Evolutionary conservation across 371 early-diverging fungal species (phyloP).

Genomic region (Cokeromyces recurvatus): DNA sequence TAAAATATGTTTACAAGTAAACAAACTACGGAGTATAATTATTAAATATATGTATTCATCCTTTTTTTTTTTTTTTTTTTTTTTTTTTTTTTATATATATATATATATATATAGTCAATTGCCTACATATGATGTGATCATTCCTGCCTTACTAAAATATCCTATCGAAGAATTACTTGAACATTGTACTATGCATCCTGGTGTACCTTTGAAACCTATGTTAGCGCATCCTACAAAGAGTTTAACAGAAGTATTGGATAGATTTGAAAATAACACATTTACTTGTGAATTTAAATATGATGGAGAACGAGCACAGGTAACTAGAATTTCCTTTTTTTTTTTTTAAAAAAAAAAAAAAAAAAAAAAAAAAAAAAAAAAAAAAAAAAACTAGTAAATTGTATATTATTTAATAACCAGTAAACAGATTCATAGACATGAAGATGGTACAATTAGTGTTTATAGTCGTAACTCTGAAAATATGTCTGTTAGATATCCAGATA

Average conservation of each 20-base stretch:
- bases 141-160: conserved; percentile 78
- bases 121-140: conserved; percentile 87
- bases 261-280: conserved; percentile 89
- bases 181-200: conserved; percentile 87
- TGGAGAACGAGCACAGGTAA: conserved; percentile 98
- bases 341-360: too few relatives aligned
- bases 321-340: too few relatives aligned
- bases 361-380: too few relatives aligned
- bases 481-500: conserved; percentile 94
- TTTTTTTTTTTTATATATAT: background rate
- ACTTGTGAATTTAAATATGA: conserved; percentile 99
- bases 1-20: conserved; percentile 92
- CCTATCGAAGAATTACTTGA: conserved; percentile 64
- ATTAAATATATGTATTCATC: too few relatives aligned
- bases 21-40: background rate
- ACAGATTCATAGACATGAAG: conserved; percentile 75
- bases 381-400: too few relatives aligned
- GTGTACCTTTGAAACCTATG: conserved; percentile 99
- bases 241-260: conserved; percentile 89
- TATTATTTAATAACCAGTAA: too few relatives aligned
- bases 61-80: too few relatives aligned
- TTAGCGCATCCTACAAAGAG: conserved; percentile 98
- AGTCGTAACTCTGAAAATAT: conserved; percentile 98
- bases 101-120: conserved; percentile 54
- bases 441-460: conserved; percentile 82